Base-by-base conservation (phyloP, 1,139 yeast species). In the Kodamaea fungicola region DNA sequence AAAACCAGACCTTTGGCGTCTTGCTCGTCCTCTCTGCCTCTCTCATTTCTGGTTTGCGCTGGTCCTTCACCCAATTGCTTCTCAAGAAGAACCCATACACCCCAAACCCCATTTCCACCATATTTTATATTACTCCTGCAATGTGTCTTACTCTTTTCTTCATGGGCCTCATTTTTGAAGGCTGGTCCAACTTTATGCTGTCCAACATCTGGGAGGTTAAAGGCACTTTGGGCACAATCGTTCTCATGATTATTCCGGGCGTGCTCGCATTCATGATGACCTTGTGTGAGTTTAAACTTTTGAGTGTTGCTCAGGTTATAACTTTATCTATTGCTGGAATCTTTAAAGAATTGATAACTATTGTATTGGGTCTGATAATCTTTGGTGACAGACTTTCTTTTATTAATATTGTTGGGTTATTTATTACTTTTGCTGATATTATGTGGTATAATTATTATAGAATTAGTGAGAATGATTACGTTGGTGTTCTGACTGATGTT, bases 271-370 rank as follows among this genome's bases (percentile, higher is more conserved):
- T 90, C 52, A 74, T 85, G 61, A 85, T 92, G 94, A 92, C 97
- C 0, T 62, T 88, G 27, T 80, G 94, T 49, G 98, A 92, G 58
- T 92, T 87, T 61, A 80, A 85, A 45, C 76, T 92, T 10, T 69
- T 92, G 34, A 82, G 86, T 40, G 77, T 84, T 34, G 87, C 97
- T 0, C 87, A 87, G 41, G 92, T 94, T 9, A 71, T 89, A 28
- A 90, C 98, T 1, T 64, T 92, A 28, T 82, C 94, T 4, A 79
- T 92, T 27, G 96, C 95, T 0, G 98, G 98, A 2, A 86, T 92
- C 24, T 85, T 90, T 54, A 92, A 92, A 57, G 98, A 92, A 58
- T 69, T 92, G 7, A 67, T 90, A 36, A 92, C 97, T 0, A 87
- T 92, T 32, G 55, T 80, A 25, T 69, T 83, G 2, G 81, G 95